These are phyloP conservation scores for Nissolia schottii DNA, from an alignment of 306 rosid genomes.

Conservation along the genomic window DNA sequence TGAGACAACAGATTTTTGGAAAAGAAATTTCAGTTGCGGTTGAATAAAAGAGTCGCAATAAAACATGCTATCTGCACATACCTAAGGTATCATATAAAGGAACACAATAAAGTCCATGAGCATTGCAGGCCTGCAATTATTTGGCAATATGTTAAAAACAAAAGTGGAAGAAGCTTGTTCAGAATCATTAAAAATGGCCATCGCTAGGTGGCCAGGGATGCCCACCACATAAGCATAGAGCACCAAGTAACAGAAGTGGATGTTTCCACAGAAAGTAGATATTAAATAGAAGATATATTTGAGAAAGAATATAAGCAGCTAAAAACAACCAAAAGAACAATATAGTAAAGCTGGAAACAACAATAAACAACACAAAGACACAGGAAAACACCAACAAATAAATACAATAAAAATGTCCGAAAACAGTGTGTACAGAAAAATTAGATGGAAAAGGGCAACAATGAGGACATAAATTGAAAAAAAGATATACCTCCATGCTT, in stretches of 20 bases:
- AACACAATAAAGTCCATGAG: slow-evolving; percentile 91
- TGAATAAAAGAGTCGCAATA: neutral
- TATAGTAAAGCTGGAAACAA: neutral
- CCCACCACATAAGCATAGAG: slow-evolving; percentile 5
- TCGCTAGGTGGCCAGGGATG: neutral
- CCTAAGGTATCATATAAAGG: slow-evolving; percentile 94
- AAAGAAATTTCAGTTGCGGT: neutral
- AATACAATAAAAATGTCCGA: slow-evolving; percentile 5
- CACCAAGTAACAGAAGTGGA: neutral
- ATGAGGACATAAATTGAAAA: slow-evolving; percentile 1
- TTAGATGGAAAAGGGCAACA: neutral
- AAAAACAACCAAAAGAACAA: neutral
- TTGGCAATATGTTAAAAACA: slow-evolving; percentile 25
- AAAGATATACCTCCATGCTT: slow-evolving; percentile 77
- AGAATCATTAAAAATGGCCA: neutral
- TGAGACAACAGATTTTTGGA: neutral
- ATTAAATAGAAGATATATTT: slow-evolving; percentile 1
- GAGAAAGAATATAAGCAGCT: neutral
- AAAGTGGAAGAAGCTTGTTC: slow-evolving; percentile 10
- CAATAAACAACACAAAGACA: neutral
- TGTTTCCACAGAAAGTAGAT: neutral
- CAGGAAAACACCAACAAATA: neutral
- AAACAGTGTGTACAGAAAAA: neutral
- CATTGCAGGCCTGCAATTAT: slow-evolving; percentile 87
- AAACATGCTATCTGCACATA: slow-evolving; percentile 35